phyloP scores from a whole-genome alignment of 768 basidiomycete species.

The Cystobasidium ongulense region DNA sequence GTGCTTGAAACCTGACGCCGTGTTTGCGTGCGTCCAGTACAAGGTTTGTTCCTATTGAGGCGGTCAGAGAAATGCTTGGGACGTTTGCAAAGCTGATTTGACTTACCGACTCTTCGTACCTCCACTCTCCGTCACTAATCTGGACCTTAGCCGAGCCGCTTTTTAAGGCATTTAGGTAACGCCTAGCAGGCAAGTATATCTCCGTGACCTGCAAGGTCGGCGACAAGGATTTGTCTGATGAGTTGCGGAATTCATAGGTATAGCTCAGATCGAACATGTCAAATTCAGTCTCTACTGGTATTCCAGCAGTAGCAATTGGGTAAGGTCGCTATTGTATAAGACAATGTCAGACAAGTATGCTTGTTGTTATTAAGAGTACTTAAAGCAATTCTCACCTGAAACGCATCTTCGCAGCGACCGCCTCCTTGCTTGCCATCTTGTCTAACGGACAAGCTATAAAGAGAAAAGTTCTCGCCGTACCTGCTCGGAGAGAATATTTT shows the following conservation, averaged over 20 bases:
- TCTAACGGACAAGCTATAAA: slow-evolving; percentile 54
- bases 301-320: slow-evolving; percentile 78
- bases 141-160: slow-evolving; percentile 53
- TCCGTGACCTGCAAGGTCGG: slow-evolving; percentile 58
- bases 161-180: slow-evolving; percentile 47
- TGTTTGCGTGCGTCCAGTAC: slow-evolving; percentile 52
- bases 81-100: neutral
- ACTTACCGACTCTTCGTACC: slow-evolving; percentile 52
- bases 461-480: slow-evolving; percentile 97
- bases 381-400: slow-evolving; percentile 52
- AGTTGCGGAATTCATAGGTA: slow-evolving; percentile 31
- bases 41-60: slow-evolving; percentile 57
- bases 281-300: slow-evolving; percentile 65
- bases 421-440: slow-evolving; percentile 48
- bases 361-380: neutral
- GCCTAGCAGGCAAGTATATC: slow-evolving; percentile 61
- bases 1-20: slow-evolving; percentile 32
- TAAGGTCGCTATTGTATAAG: slow-evolving; percentile 59
- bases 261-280: slow-evolving; percentile 41
- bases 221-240: neutral
- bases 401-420: slow-evolving; percentile 51
- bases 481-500: slow-evolving; percentile 50
- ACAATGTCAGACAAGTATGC: neutral
- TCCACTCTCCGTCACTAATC: slow-evolving; percentile 52
- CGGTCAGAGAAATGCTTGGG: slow-evolving; percentile 25